Conservation (phyloP, 108 stramenopile genomes). For the Cyclotella sp. region DNA sequence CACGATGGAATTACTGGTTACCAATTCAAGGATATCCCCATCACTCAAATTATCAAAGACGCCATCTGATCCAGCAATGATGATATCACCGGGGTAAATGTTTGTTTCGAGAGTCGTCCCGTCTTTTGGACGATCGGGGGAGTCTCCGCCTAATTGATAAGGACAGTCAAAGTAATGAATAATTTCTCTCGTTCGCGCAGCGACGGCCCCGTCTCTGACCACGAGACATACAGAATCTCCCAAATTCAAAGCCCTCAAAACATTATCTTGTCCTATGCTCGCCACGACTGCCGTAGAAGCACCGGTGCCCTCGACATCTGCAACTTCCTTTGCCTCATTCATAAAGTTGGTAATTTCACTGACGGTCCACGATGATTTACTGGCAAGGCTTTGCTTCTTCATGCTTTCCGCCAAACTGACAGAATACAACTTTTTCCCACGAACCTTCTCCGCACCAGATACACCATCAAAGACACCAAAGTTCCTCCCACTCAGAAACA, state of each 20-base stretch:
- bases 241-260: constrained; percentile 74
- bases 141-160: constrained; percentile 81
- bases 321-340: constrained; percentile 64
- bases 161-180: constrained; percentile 91
- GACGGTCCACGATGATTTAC: constrained; percentile 45
- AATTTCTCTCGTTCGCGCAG: constrained; percentile 77
- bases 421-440: constrained; percentile 82
- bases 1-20: constrained; percentile 21
- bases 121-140: constrained; percentile 84
- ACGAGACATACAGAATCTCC: constrained; percentile 85
- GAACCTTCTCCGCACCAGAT: constrained; percentile 79
- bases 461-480: constrained; percentile 94
- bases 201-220: constrained; percentile 67
- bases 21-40: constrained; percentile 52
- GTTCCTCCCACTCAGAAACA: constrained; percentile 68
- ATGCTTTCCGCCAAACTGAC: constrained; percentile 67
- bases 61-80: constrained; percentile 84
- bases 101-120: constrained; percentile 75
- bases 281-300: constrained; percentile 87
- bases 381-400: constrained; percentile 49
- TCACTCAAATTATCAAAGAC: constrained; percentile 88
- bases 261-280: constrained; percentile 77
- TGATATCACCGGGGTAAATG: constrained; percentile 73
- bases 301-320: constrained; percentile 76
- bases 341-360: constrained; percentile 65